Conservation (phyloP, 345 rosid genomes). For the Murraya paniculata region DNA sequence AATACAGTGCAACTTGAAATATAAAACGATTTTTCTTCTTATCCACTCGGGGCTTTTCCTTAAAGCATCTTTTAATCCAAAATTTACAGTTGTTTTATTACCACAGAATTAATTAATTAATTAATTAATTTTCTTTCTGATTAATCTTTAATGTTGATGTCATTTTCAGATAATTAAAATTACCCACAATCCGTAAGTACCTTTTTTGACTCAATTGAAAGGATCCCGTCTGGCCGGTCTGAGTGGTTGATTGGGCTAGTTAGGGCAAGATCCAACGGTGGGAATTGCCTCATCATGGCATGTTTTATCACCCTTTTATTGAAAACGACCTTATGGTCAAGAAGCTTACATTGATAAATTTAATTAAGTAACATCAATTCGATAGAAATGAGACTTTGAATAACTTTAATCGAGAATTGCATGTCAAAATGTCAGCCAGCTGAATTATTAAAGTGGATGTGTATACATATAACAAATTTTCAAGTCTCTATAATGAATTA, state of each 20-base stretch:
- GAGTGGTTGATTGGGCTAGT: neutral
- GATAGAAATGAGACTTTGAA: neutral
- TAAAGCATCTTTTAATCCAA: neutral
- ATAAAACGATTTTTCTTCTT: neutral
- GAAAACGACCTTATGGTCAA: neutral
- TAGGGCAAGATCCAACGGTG: neutral
- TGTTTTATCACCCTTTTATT: neutral
- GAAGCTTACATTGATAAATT: neutral
- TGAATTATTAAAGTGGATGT: neutral
- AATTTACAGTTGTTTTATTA: neutral
- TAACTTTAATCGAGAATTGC: neutral
- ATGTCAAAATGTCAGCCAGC: conserved; percentile 6
- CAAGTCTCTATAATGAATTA: conserved; percentile 9
- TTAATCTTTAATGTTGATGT: neutral
- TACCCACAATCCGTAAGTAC: neutral
- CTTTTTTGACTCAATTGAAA: conserved; percentile 8
- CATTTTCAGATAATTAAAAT: conserved; percentile 24
- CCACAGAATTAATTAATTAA: neutral
- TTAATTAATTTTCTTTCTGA: neutral
- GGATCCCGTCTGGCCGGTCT: neutral
- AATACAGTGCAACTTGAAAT: neutral
- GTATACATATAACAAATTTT: neutral
- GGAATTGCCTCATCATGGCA: neutral
- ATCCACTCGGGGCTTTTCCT: neutral
- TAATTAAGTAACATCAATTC: neutral